phyloP scores from a whole-genome alignment of 768 basidiomycete genomes.

The Collybiopsis luxurians region DNA sequence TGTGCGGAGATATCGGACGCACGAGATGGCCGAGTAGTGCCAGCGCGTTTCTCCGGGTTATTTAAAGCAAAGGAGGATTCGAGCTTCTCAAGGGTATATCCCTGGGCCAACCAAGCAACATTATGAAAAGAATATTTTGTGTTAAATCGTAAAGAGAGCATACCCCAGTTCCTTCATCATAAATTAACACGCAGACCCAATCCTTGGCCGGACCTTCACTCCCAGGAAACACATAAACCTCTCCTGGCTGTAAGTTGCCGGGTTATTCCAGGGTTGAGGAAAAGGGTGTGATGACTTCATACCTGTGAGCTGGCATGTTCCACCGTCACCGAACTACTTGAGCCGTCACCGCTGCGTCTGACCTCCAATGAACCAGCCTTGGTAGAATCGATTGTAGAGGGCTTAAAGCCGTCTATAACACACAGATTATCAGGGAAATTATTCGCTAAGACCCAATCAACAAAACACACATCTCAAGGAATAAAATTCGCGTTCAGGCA shows the following conservation, averaged over 20 bases:
- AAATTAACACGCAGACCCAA: constrained; percentile 75
- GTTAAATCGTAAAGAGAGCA: constrained; percentile 27
- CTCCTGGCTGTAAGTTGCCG: constrained; percentile 37
- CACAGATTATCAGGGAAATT: background rate
- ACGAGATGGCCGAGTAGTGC: constrained; percentile 23
- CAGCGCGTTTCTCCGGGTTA: constrained; percentile 24
- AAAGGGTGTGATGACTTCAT: background rate
- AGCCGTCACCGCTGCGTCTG: constrained; percentile 49
- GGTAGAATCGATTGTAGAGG: constrained; percentile 62
- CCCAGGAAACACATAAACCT: constrained; percentile 57
- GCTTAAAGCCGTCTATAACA: constrained; percentile 71
- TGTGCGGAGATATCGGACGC: constrained; percentile 21
- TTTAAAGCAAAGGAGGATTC: constrained; percentile 59
- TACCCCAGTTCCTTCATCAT: constrained; percentile 72
- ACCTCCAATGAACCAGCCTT: constrained; percentile 68
- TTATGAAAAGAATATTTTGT: background rate
- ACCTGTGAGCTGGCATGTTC: constrained; percentile 72
- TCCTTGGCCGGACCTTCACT: constrained; percentile 60
- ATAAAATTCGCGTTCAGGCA: constrained; percentile 69
- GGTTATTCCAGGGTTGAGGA: constrained; percentile 3
- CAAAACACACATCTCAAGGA: constrained; percentile 65
- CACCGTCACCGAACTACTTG: constrained; percentile 42
- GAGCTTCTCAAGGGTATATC: constrained; percentile 72
- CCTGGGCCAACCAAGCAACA: constrained; percentile 34
- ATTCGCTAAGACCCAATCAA: background rate